Evolutionary conservation across 176 grass and related monocot genomes (phyloP).

Genomic region (Triticum timopheevii): DNA sequence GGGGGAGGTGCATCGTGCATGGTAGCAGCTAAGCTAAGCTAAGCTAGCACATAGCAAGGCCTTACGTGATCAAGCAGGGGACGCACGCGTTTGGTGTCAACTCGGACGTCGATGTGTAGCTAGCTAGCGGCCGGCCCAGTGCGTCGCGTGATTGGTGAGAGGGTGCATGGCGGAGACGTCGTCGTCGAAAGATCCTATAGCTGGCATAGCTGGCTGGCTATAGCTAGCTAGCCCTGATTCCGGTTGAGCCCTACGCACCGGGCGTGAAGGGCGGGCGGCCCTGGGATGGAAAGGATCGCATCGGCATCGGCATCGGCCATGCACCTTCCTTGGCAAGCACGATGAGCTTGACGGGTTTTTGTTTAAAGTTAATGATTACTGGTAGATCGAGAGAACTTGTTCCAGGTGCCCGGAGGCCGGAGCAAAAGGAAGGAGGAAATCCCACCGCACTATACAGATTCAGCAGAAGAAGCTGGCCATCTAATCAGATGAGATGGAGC

Average conservation of each 20-base stretch:
- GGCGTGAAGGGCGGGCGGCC: background rate
- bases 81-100: slow-evolving; percentile 33
- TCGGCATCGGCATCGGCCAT: too few species aligned
- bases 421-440: background rate
- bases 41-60: background rate
- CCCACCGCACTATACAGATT: background rate
- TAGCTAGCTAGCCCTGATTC: slow-evolving; percentile 25
- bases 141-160: slow-evolving; percentile 4
- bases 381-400: background rate
- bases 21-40: too few species aligned
- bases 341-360: background rate
- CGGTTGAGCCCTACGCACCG: slow-evolving; percentile 1
- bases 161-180: background rate
- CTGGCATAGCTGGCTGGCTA: background rate
- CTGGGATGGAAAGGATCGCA: background rate
- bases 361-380: background rate
- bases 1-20: background rate
- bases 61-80: background rate
- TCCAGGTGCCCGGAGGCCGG: background rate
- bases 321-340: background rate
- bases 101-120: background rate
- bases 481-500: background rate
- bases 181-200: background rate
- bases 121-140: background rate
- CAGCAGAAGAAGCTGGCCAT: background rate